Percentiles rank a stretch among this genome's conserved stretches.
phyloP scores from a whole-genome alignment of 2,329 filamentous ascomycete species.

The Hypoxylon sp. region DNA sequence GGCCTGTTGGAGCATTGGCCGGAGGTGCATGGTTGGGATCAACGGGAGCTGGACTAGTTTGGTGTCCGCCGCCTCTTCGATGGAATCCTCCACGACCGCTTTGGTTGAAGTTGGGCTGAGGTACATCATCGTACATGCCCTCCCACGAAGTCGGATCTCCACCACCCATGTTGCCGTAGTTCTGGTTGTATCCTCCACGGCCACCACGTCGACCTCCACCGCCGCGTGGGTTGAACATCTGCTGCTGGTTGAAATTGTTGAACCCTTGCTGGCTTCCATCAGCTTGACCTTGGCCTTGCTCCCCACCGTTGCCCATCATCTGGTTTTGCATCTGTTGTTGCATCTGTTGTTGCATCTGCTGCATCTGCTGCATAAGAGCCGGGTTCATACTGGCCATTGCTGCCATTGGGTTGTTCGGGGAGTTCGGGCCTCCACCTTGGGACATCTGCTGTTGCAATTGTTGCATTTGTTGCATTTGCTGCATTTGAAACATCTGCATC shows the following conservation, averaged over 20 bases:
- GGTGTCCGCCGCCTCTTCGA: constrained; percentile 56
- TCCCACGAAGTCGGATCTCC: constrained; percentile 91
- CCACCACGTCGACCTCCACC: constrained; percentile 52
- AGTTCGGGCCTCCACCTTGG: constrained; percentile 55
- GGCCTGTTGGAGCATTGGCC: constrained; percentile 90
- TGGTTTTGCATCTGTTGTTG: constrained; percentile 63
- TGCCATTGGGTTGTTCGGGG: constrained; percentile 59
- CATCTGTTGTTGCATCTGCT: constrained; percentile 61
- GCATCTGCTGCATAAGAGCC: constrained; percentile 73
- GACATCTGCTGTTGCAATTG: constrained; percentile 69
- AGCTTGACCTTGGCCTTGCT: constrained; percentile 57
- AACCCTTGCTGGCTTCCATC: constrained; percentile 51
- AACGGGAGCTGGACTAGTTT: constrained; percentile 59
- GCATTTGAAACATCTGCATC: constrained; percentile 84
- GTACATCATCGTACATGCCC: constrained; percentile 97
- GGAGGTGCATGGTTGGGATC: constrained; percentile 75
- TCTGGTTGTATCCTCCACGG: constrained; percentile 57
- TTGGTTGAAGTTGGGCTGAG: constrained; percentile 78
- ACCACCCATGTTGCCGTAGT: constrained; percentile 58
- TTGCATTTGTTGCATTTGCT: constrained; percentile 80
- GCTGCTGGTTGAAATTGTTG: constrained; percentile 50
- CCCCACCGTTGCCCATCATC: constrained; percentile 54
- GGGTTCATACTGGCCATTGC: constrained; percentile 62
- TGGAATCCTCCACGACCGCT: constrained; percentile 62
- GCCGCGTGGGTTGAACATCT: constrained; percentile 52